Percentiles rank a stretch among this genome's conserved stretches.
phyloP scores from a whole-genome alignment of 768 basidiomycete species.

The Roridomyces roridus region DNA sequence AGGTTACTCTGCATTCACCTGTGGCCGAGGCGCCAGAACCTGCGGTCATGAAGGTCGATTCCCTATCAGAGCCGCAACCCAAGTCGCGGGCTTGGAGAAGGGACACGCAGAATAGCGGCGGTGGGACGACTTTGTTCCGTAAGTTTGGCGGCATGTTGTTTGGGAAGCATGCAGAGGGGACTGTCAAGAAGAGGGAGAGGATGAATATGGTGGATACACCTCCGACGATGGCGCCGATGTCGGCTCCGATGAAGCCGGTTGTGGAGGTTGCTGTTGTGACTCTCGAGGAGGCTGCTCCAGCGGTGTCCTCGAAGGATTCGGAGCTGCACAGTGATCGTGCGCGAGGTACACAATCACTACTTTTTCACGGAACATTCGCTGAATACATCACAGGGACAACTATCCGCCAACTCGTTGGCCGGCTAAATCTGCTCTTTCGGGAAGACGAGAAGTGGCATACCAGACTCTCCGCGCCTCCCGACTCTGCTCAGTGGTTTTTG shows the following conservation, averaged over 20 bases:
- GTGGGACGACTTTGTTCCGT: conserved; percentile 76
- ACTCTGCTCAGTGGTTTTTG: conserved; percentile 4
- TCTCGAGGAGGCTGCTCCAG: conserved; percentile 54
- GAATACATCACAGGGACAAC: no score
- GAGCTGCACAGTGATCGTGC: no score
- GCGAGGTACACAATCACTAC: no score
- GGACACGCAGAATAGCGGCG: conserved; percentile 47
- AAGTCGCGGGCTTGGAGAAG: conserved; percentile 24
- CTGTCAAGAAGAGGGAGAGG: conserved; percentile 29
- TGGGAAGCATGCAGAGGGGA: conserved; percentile 49
- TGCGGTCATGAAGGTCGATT: no score
- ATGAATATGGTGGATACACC: conserved; percentile 62
- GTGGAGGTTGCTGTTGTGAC: conserved; percentile 12
- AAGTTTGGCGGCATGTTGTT: conserved; percentile 77
- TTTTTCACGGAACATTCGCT: no score
- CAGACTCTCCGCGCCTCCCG: neutral
- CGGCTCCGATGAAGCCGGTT: conserved; percentile 15
- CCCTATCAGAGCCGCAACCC: no score
- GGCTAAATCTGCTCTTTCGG: conserved; percentile 6
- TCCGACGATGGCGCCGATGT: no score
- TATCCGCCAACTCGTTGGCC: neutral
- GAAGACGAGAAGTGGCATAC: neutral
- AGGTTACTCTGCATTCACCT: no score
- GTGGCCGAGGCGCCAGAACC: no score
- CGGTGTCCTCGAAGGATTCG: no score